These are phyloP conservation scores for Insectozyma bohioensis DNA, from an alignment of 1,139 yeast genomes.

Conservation along the genomic window DNA sequence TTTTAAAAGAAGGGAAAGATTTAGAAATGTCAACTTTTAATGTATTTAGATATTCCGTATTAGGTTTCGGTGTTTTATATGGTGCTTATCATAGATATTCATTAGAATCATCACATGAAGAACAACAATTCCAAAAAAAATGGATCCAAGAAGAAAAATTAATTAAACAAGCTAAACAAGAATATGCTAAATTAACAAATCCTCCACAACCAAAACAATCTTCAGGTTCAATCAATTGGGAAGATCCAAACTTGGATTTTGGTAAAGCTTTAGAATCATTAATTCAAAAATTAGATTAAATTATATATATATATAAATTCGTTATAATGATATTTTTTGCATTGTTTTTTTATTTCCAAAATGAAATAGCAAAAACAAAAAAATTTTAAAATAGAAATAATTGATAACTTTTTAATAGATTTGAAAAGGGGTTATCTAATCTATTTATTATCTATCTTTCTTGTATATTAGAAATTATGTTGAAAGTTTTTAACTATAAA, in stretches of 20 bases:
- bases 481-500: too few species aligned
- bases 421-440: too few species aligned
- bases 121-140: slow-evolving; percentile 56
- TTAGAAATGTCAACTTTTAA: slow-evolving; percentile 45
- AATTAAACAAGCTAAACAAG: slow-evolving; percentile 84
- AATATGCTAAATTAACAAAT: slow-evolving; percentile 68
- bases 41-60: slow-evolving; percentile 90
- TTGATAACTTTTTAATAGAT: too few species aligned
- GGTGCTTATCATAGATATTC: slow-evolving; percentile 85
- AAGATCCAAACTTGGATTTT: slow-evolving; percentile 88
- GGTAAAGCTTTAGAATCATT: slow-evolving; percentile 51
- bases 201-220: slow-evolving; percentile 30
- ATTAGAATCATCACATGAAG: slow-evolving; percentile 59
- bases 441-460: too few species aligned
- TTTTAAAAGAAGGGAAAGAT: too few species aligned
- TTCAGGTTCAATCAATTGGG: slow-evolving; percentile 63
- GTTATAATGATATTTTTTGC: too few species aligned
- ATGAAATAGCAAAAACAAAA: too few species aligned
- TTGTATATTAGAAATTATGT: too few species aligned
- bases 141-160: slow-evolving; percentile 71
- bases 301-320: too few species aligned
- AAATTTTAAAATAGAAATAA: too few species aligned
- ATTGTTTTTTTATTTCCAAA: too few species aligned
- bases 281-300: slow-evolving; percentile 42
- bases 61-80: slow-evolving; percentile 85